Base-by-base conservation (phyloP, 768 basidiomycete species). In the Boletus sp. region DNA sequence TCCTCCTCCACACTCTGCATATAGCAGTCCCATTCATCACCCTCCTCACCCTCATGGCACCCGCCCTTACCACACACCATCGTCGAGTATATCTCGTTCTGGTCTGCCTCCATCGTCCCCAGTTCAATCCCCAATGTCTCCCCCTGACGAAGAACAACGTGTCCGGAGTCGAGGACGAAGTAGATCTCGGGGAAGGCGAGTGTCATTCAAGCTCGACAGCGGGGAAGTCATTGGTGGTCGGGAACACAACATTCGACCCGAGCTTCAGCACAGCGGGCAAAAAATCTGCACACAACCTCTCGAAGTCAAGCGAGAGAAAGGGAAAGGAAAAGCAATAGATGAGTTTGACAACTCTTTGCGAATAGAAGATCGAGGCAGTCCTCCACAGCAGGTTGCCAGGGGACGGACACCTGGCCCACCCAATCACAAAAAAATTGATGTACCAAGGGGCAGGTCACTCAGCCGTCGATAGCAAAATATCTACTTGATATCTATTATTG, bases 21-120 rank as follows among this genome's bases (percentile, higher is more conserved):
- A 54, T 17, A 54, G 14, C 19, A 58, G 50, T 2, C 59, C 47
- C 37, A 47, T 46, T 39, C 58, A 61, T n/a, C 53, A 54, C 34
- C 40, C 56, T 15, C 51, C 59, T 32, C 59, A 62, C 19, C 49
- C 51, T 1, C 67, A 65, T 45, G 55, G 58, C 44, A 47, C 64
- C 0, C 62, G 63, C 11, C 48, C 47, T 27, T 57, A 58, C 57
- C 64, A 53, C 38, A 59, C 54, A 27, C 62, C 55, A 49, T 73
- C 81, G 51, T 79, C 82, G 3, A 70, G 70, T 38, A 70, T 75
- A 47, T 80, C 83, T 17, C 63, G 59, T 47, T 79, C 75, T 8
- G 78, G 77, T 1, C 58, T 79, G n/a, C 81, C 83, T 5, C 79
- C 83, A 6, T 79, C 79, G 40, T 80, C 82, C 4, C 78, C 82